These are phyloP conservation scores for Suillus variegatus DNA, from an alignment of 768 basidiomycete species.

Conservation along the genomic window DNA sequence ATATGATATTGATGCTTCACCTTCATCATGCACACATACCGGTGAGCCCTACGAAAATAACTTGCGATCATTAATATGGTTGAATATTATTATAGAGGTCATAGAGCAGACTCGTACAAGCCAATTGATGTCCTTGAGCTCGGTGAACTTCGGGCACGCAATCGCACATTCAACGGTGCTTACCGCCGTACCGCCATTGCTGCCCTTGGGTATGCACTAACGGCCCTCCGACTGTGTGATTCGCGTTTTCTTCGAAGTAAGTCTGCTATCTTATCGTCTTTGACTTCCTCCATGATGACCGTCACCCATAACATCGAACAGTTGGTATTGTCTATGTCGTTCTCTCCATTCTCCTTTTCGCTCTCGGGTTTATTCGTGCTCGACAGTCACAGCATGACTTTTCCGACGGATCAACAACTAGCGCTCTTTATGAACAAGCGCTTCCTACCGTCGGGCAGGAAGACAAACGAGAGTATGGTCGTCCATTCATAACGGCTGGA, in stretches of 20 bases:
- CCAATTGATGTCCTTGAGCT: constrained; percentile 58
- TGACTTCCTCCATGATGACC: constrained; percentile 1
- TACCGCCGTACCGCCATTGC: constrained; percentile 77
- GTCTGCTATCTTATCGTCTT: constrained; percentile 25
- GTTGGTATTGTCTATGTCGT: constrained; percentile 66
- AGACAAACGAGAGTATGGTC: constrained; percentile 63
- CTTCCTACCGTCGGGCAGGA: constrained; percentile 63
- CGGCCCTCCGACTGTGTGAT: constrained; percentile 81
- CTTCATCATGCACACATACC: constrained; percentile 25
- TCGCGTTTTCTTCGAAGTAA: constrained; percentile 68
- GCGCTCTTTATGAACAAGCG: constrained; percentile 34
- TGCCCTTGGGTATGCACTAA: constrained; percentile 70
- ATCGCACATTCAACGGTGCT: constrained; percentile 82
- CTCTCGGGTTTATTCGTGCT: constrained; percentile 59
- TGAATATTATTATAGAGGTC: constrained; percentile 36
- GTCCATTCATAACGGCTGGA: constrained; percentile 82
- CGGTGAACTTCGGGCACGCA: constrained; percentile 75
- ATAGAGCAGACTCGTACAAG: constrained; percentile 51
- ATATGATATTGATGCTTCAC: neutral
- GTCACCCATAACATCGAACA: constrained; percentile 23
- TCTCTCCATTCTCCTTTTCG: constrained; percentile 60
- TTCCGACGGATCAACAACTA: constrained; percentile 50
- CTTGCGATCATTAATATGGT: neutral
- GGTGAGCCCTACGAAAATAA: constrained; percentile 17
- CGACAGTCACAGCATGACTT: constrained; percentile 76